Base-by-base conservation (phyloP, 1,284 basidiomycete genomes). In the Sphaerobolus stellatus region DNA sequence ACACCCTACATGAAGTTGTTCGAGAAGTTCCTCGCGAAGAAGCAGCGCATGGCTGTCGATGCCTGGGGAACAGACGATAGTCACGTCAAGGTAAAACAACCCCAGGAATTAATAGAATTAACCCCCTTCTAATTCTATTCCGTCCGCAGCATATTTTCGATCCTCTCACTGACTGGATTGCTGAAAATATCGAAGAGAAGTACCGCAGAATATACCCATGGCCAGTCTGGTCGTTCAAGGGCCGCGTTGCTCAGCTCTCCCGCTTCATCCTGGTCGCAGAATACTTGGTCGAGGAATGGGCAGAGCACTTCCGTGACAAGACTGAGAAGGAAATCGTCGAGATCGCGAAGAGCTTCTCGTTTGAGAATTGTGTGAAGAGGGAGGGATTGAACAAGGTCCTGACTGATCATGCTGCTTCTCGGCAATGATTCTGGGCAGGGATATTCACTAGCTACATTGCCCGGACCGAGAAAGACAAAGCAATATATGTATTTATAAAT, bases 1-100 rank as follows among this genome's bases (percentile, higher is more conserved):
- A 87, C 87, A n/a, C 75, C 84, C 0, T 92, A 90, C 72, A 83
- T 86, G 75, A 72, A 72, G 49, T 77, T 82, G 25, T 77, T 90
- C 67, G 70, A 74, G 53, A 72, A 75, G 28, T 88, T 88, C 74
- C 76, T 90, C 18, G 70, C 70, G 29, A 82, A 81, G 64, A 87
- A 87, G 71, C 76, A 86, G 68, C 73, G 75, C 18, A 75, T 87
- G 27, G 85, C 84, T 1, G 74, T 79, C 20, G 84, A 88, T 62
- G 77, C 82, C 3, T 88, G 85, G 85, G 86, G 85, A 22, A 79
- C 80, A 34, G 80, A 84, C 60, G 78, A 81, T 62, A 72, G 68
- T 57, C 61, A 71, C 40, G 79, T 88, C 55, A 47, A 53, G 38
- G 50, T 52, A 48, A 25, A 46, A 36, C 5, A 5, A 34, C 3